Base-by-base conservation (phyloP, 208 protist species). In the Leishmania martiniquensis region DNA sequence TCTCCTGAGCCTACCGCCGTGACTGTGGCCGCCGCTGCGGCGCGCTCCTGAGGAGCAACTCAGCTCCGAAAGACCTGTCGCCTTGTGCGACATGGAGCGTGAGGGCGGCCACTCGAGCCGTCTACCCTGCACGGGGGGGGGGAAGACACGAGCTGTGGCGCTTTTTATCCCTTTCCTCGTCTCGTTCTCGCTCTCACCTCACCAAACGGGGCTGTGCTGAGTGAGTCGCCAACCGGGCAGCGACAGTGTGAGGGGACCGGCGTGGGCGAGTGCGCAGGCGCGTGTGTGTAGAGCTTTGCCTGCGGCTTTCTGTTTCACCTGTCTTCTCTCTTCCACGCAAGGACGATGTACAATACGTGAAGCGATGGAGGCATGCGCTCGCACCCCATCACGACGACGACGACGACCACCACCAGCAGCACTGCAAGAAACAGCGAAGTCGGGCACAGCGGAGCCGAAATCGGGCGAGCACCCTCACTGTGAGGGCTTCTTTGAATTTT, bases 291-390 rank as follows among this genome's bases (percentile, higher is more conserved):
- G 37, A 44, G 20, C 39, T 45, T 9, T 9, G 20, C 12, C 20
- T 71, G 6, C 44, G 66, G 39, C 22, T 10, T 32, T 52, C 15
- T 71, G 20, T 17, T 51, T 71, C 12, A 9, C n/a, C 22, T 34
- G 7, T 34, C 25, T 67, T 67, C 13, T 47, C 39, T 62, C 60
- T 71, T 44, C 10, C 25, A 7, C n/a, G 37, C 62, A 37, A 44
- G 62, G 37, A 67, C 62, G 62, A 67, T 67, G 62, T 67, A 67
- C 32, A 39, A 37, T 67, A 67, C 20, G 17, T 25, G 25, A 17
- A 25, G 15, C 29, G 57, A 4, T 37, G 57, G 57, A 32, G 57
- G 57, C 57, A 63, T 1, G 57, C 57, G 57, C 29, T 20, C 29
- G 20, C 57, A 32, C 4, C 57, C n/a, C 57, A 60, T n/a, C 57